Evolutionary conservation across 495 filamentous ascomycete species (phyloP), one percentile per base, ranked within the genome.

Genomic region (Ascobolus immersus): DNA sequence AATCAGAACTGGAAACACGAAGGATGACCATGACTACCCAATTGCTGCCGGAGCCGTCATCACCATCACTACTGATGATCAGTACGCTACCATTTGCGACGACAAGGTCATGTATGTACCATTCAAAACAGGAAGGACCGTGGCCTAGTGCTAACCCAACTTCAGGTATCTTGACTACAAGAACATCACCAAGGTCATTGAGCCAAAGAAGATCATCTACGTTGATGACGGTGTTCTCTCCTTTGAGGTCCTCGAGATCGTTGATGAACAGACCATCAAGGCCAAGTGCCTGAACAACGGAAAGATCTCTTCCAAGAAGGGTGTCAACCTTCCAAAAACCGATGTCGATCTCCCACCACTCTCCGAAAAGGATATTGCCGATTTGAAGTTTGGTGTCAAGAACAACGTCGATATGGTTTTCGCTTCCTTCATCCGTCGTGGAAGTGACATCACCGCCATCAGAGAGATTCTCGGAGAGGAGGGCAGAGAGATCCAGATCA

Each of bases 371-470:
- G 86, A 96, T 56, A 76, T 86, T 59, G 63, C 56, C 40, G 86
- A 96, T 58, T 65, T 96, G 37, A 61, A 64, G 44, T 96, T 96
- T 50, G 86, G 86, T 55, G 86, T 93, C 23, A 77, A 86, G 70
- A 94, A 94, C 67, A 70, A 72, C 23, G 84, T 96, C 33, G 84
- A 96, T 57, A 96, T 96, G 86, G 62, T 96, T 43, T 96, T 94
- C 54, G 86, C 86, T 34, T 94, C 86, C 1, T 96, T 96, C 55
- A 96, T 96, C 54, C 81, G 86, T 39, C 72, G 71, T 26, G 86
- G 76, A 28, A 70, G 71, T 41, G 86, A 96, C 52, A 91, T 96
- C 61, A 70, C 62, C 40, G 62, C 74, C 39, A 96, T 96, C 55
- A 82, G 86, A 39, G 69, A 77, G 34, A 72, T 93, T 21, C 69